A percentile compares a stretch with the other conserved stretches of the same genome.
Conservation (phyloP, 495 filamentous ascomycete genomes). For the Baudoinia panamericana region DNA sequence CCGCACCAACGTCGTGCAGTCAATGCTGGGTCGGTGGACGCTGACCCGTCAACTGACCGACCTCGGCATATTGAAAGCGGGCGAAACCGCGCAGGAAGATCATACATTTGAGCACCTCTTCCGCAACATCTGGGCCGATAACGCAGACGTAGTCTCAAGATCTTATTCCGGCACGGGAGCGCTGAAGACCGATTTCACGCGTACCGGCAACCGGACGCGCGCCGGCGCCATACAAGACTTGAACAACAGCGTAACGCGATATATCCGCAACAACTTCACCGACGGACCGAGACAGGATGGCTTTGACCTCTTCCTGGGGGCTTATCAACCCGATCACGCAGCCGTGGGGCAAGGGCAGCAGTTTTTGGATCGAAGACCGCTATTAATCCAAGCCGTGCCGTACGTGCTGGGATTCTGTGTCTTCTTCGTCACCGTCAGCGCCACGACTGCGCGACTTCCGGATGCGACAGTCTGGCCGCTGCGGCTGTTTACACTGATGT, state of each 20-base stretch:
- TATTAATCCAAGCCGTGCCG: constrained; percentile 77
- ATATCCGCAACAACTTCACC: constrained; percentile 78
- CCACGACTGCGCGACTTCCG: constrained; percentile 53
- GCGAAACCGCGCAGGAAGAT: constrained; percentile 58
- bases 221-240: constrained; percentile 70
- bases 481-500: constrained; percentile 63
- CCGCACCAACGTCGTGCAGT: constrained; percentile 94
- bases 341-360: constrained; percentile 50
- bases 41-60: constrained; percentile 80
- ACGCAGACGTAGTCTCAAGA: constrained; percentile 85
- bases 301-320: constrained; percentile 84
- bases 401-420: constrained; percentile 78
- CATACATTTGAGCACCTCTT: constrained; percentile 71
- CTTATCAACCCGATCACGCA: constrained; percentile 57
- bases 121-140: constrained; percentile 95
- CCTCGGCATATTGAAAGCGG: constrained; percentile 55
- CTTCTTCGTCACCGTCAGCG: constrained; percentile 71
- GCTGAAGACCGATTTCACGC: constrained; percentile 90
- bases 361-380: constrained; percentile 75
- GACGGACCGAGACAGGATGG: constrained; percentile 90
- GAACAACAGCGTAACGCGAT: constrained; percentile 70
- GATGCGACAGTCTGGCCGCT: constrained; percentile 63
- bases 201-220: constrained; percentile 73
- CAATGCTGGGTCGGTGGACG: constrained; percentile 78
- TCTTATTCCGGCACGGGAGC: constrained; percentile 91